These are phyloP conservation scores for Diaporthe sp. DNA, from an alignment of 2,329 filamentous ascomycete genomes.

Conservation along the genomic window DNA sequence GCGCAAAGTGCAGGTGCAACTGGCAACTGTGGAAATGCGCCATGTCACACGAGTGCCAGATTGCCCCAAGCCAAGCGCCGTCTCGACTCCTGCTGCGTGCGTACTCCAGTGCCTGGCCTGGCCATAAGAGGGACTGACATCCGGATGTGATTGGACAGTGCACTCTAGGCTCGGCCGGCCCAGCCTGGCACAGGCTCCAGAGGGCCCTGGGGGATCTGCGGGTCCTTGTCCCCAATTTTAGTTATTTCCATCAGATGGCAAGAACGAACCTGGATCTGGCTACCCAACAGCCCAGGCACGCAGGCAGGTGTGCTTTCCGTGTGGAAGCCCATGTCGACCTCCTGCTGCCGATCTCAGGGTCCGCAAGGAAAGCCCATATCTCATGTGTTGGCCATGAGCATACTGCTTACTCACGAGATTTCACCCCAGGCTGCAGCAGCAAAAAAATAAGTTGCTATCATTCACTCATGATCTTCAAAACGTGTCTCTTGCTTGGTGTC, in stretches of 20 bases:
- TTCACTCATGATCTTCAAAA: not conserved
- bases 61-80: slow-evolving; percentile 29
- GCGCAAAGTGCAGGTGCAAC: slow-evolving; percentile 1
- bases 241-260: not conserved
- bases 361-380: not conserved
- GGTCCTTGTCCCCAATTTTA: slow-evolving; percentile 9
- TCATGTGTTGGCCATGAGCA: not conserved
- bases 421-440: too few relatives aligned
- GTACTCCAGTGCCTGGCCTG: slow-evolving; percentile 2
- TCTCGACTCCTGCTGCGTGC: slow-evolving; percentile 10
- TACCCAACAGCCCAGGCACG: not conserved
- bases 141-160: slow-evolving; percentile 2
- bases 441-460: too few relatives aligned
- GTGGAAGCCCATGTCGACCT: not conserved
- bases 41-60: slow-evolving; percentile 30
- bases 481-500: not conserved
- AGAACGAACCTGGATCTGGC: not conserved
- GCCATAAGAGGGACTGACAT: not conserved
- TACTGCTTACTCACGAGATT: not conserved
- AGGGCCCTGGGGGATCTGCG: not conserved
- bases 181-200: slow-evolving; percentile 8
- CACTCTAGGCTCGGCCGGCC: not conserved
- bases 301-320: not conserved
- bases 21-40: slow-evolving; percentile 20
- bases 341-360: not conserved